Base-by-base conservation (phyloP, 2,329 filamentous ascomycete species). In the Penicillium aurantiogriseum region DNA sequence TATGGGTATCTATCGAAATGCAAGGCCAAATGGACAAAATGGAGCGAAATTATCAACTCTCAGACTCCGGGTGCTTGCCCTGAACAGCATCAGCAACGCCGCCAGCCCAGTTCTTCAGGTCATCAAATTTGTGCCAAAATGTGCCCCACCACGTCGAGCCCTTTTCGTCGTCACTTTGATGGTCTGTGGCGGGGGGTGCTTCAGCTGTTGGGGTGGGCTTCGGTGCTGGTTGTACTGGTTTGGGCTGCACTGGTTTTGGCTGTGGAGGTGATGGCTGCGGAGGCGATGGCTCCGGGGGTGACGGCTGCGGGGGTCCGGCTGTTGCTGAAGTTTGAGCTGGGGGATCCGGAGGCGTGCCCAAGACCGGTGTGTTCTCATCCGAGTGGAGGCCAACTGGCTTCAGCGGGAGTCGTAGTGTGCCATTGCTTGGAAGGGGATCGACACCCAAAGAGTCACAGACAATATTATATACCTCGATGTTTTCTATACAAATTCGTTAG, bases 381-480 rank as follows among this genome's bases (percentile, higher is more conserved):
- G 76, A 77, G 64, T 81, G 79, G 25, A 79, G 65, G 3, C 79
- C 79, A 2, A 76, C 67, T 6, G 77, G 71, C 48, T 74, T 71
- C 43, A 81, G 59, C n/a, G 79, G 79, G 6, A 81, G 74, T 47
- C 74, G 75, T 25, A 97, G 77, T 0, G 92, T 96, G 49, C 93
- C 93, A 69, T 97, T 97, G 72, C 96, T 97, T 1, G 90, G 85
- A 53, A 82, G 81, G 0, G 92, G 90, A 5, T 74, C 73, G 56
- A 97, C 78, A 13, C 88, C 87, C 27, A 97, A 76, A 0, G 90
- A 92, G 75, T 97, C 92, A 72, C 93, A 97, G 44, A 97, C 76
- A 61, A 97, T 90, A 69, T 96, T 96, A 77, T 97, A 97, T 9
- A 97, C 89, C 68, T 97, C 90, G 58, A 86, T 92, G 63, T 97